Conservation (phyloP, 2,329 filamentous ascomycete genomes). For the Xylariaceae sp. region DNA sequence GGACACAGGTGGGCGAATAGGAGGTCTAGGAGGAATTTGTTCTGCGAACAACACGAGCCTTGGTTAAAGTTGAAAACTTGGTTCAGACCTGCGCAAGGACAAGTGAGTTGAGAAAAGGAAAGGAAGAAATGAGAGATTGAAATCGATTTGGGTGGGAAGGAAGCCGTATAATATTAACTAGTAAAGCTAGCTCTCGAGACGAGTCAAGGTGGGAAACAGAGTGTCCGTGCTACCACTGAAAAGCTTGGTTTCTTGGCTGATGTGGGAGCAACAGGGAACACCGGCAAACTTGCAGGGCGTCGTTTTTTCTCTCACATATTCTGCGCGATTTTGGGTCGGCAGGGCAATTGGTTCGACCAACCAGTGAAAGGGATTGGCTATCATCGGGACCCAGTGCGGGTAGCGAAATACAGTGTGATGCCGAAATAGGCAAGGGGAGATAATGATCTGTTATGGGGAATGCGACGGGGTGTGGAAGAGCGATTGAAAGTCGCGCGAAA, state of each 20-base stretch:
- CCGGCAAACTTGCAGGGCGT: slow-evolving; percentile 33
- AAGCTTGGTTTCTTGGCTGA: slow-evolving; percentile 40
- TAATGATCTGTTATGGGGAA: slow-evolving; percentile 34
- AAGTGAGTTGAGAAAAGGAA: slow-evolving; percentile 42
- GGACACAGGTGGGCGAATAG: slow-evolving; percentile 29
- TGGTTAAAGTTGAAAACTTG: slow-evolving; percentile 37
- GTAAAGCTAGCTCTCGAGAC: slow-evolving; percentile 29
- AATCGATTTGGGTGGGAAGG: slow-evolving; percentile 35
- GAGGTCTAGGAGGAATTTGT: slow-evolving; percentile 33
- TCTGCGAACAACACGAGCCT: slow-evolving; percentile 46
- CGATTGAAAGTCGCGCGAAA: slow-evolving; percentile 28
- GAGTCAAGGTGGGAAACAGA: slow-evolving; percentile 31
- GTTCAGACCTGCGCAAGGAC: slow-evolving; percentile 41
- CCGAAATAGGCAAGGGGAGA: slow-evolving; percentile 36
- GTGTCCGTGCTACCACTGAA: slow-evolving; percentile 27
- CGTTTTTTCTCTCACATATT: slow-evolving; percentile 24
- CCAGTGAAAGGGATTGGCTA: slow-evolving; percentile 22
- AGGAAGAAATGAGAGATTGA: slow-evolving; percentile 33
- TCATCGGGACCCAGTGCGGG: slow-evolving; percentile 39
- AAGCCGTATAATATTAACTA: slow-evolving; percentile 40
- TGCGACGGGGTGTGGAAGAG: slow-evolving; percentile 31
- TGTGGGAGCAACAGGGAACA: slow-evolving; percentile 38
- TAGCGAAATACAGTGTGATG: slow-evolving; percentile 38
- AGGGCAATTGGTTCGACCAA: slow-evolving; percentile 26
- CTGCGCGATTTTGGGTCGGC: slow-evolving; percentile 45